Base-by-base conservation (phyloP, 2,329 filamentous ascomycete genomes). In the Didymella sp. region DNA sequence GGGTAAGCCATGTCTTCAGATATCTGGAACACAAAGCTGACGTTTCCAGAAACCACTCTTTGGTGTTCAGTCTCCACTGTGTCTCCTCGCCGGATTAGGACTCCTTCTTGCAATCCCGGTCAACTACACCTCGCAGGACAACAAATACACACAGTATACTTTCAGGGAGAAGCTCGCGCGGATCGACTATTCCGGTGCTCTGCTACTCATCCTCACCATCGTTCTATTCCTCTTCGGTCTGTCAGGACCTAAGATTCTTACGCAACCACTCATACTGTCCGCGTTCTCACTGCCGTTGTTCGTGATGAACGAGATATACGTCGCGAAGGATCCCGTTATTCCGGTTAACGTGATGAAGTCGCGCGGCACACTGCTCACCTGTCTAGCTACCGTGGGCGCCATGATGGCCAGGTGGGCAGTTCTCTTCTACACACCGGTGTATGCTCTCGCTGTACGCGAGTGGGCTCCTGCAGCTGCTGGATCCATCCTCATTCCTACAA, bases 381-480 rank as follows among this genome's bases (percentile, higher is more conserved):
- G 91, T 69, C 69, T 93, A 21, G 84, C 88, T 1, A 90, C 92
- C 46, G 82, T 93, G 0, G 87, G 89, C 19, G 84, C 92, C 72
- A 94, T 96, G 90, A 87, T 90, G 71, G 84, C 89, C 2, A 87
- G 92, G 55, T 96, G 91, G 91, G 83, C 83, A 6, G 82, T 96
- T 2, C 80, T 96, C 7, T 95, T 92, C 79, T 96, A 92, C 76
- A 84, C 88, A 0, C 91, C 92, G 0, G 86, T 92, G 40, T 93
- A 91, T 67, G 89, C 90, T 30, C 86, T 95, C 55, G 89, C 90
- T 3, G 88, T 95, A 1, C 85, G 88, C 2, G 85, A 85, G 52
- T 89, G 89, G 78, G 77, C 83, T 0, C 88, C 90, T 0, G 88
- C 89, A 1, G 79, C 85, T 1, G 89, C 90, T 2, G 92, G 91